Evolutionary conservation across 2,329 filamentous ascomycete species (phyloP), one percentile per base, ranked within the genome.

Genomic region (Claviceps humidiphila): DNA sequence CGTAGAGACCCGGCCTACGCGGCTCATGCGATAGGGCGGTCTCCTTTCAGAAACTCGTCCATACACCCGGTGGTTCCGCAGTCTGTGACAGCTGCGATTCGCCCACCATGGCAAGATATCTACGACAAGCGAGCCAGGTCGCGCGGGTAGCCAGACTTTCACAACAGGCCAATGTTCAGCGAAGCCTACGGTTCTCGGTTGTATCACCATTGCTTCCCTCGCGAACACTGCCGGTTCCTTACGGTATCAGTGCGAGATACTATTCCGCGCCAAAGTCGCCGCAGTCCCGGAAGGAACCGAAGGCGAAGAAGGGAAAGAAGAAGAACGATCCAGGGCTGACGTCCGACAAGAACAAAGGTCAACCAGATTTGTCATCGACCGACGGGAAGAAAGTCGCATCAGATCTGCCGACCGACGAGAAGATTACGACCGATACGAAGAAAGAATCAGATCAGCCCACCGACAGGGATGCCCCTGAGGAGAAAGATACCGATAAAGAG

Each of bases 41-140:
- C 54, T 51, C 55, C 50, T 54, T 51, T 45, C 56, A 47, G 54
- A 51, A 57, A 51, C 55, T 20, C 51, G 54, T 53, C 55, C 53
- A 58, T 57, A 58, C 58, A 57, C 56, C 64, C 66, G 66, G 66
- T 61, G 58, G 58, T 65, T 62, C 66, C 66, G 65, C 61, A 60
- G 51, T 59, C 56, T 34, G 58, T 63, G 61, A 63, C 58, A 61
- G 58, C 58, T 55, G 56, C 55, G 54, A 60, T 57, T 57, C 57
- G 45, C 42, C 59, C 58, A 61, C 66, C 68, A 86, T 86, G 83
- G 81, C 81, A 66, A 78, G 79, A 62, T 72, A 83, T 62, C 71
- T 85, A 59, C 78, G 82, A 66, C 80, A 81, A 67, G 77, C 82
- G 66, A 78, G 80, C 72, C 77, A 80, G 66, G 70, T 86, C 65